Evolutionary conservation across 2,329 filamentous ascomycete species (phyloP).

Genomic region (Aspergillus candidus): DNA sequence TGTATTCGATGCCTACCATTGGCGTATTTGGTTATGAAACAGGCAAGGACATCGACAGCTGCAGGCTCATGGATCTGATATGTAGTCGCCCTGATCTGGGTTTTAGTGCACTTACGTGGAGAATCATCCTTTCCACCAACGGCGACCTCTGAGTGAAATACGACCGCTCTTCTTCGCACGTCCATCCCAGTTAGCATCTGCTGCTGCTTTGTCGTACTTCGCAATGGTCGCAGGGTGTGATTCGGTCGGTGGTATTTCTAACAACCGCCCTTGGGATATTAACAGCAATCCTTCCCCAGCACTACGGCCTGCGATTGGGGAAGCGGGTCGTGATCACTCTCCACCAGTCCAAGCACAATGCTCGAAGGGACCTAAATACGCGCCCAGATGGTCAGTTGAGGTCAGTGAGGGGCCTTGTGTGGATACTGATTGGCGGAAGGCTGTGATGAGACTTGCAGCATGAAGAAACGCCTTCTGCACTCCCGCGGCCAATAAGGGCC

Average conservation of each 20-base stretch:
- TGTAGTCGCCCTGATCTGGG: too few species aligned
- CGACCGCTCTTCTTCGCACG: too few species aligned
- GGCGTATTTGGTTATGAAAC: too few species aligned
- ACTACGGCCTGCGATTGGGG: conserved; percentile 2
- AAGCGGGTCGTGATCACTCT: neutral
- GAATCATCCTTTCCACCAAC: too few species aligned
- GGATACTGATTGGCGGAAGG: conserved; percentile 12
- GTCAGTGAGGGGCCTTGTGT: neutral
- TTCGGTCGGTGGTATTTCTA: neutral
- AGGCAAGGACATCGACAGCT: too few species aligned
- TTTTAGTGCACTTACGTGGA: too few species aligned
- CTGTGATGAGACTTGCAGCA: conserved; percentile 21
- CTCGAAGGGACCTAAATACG: conserved; percentile 9
- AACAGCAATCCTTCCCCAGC: conserved; percentile 2
- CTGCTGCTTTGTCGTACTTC: too few species aligned
- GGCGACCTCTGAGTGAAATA: too few species aligned
- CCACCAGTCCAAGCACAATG: neutral
- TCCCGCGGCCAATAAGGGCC: conserved; percentile 9
- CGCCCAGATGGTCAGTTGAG: conserved; percentile 16
- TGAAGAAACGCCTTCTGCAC: conserved; percentile 20
- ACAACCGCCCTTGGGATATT: neutral
- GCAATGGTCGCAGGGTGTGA: neutral
- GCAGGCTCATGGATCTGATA: too few species aligned
- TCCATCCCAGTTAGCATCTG: too few species aligned
- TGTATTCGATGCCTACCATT: too few species aligned